Percentiles rank a stretch among this genome's conserved stretches.
Conservation (phyloP, 345 rosid species). For the Psidium friedrichsthalianum region DNA sequence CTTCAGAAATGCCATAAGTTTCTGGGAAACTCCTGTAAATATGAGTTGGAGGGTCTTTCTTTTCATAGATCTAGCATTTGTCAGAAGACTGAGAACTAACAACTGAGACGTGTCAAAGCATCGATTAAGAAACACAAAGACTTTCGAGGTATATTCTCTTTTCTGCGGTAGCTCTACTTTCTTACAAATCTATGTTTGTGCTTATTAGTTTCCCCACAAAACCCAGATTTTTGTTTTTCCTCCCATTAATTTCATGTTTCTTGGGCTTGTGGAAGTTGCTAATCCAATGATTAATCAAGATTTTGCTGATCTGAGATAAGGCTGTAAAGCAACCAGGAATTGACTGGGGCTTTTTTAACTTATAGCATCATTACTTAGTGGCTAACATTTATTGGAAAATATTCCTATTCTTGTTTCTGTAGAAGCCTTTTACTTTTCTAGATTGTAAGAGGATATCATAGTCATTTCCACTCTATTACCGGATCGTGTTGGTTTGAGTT, state of each 20-base stretch:
- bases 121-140: neutral
- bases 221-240: neutral
- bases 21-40: neutral
- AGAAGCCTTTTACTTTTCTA: neutral
- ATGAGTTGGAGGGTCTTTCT: neutral
- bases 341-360: neutral
- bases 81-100: neutral
- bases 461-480: neutral
- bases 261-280: neutral
- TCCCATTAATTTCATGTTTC: neutral
- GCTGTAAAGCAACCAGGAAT: neutral
- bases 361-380: neutral
- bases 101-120: neutral
- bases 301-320: neutral
- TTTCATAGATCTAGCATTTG: neutral
- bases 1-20: neutral
- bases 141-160: neutral
- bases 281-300: neutral
- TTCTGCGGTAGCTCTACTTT: neutral
- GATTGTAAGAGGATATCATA: neutral
- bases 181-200: neutral
- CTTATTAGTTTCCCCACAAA: neutral
- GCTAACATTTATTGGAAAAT: neutral
- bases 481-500: neutral
- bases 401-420: neutral